Evolutionary conservation across 768 basidiomycete genomes (phyloP).

Genomic region (Boletus vinaceobasis): DNA sequence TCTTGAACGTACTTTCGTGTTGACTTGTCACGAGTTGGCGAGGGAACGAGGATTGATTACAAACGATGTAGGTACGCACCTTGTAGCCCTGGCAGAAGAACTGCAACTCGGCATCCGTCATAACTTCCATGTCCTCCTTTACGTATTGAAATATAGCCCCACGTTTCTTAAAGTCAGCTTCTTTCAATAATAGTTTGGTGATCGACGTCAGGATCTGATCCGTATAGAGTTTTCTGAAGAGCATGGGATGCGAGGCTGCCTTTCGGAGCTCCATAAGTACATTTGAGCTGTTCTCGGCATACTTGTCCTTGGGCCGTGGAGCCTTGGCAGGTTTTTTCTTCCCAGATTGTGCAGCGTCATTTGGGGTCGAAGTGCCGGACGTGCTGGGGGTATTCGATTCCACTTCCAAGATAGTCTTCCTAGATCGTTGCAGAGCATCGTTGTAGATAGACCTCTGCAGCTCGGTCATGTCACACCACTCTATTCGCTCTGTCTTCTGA

Average conservation of each 20-base stretch:
- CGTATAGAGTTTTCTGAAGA: conserved; percentile 84
- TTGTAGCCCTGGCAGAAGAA: conserved; percentile 82
- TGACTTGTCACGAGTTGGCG: conserved; percentile 42
- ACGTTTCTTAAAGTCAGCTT: conserved; percentile 86
- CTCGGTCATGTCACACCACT: conserved; percentile 91
- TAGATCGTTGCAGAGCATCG: conserved; percentile 80
- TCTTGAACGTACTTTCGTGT: conserved; percentile 72
- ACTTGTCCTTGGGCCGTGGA: conserved; percentile 60
- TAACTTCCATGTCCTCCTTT: conserved; percentile 96
- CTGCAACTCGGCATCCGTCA: conserved; percentile 97
- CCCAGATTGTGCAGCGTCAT: conserved; percentile 22
- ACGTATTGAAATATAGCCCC: conserved; percentile 79
- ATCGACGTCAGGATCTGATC: conserved; percentile 72
- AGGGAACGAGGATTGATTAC: background rate
- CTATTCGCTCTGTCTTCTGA: conserved; percentile 87
- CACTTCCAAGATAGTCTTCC: conserved; percentile 69
- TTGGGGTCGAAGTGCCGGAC: conserved; percentile 33
- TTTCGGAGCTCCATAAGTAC: conserved; percentile 98
- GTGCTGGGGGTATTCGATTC: conserved; percentile 22
- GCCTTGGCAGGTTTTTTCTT: conserved; percentile 32
- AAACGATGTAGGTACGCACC: conserved; percentile 37
- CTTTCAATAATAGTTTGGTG: conserved; percentile 81
- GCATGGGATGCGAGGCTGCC: conserved; percentile 93
- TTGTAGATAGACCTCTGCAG: conserved; percentile 81
- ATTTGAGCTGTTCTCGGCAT: conserved; percentile 82